Evolutionary conservation across 2,329 filamentous ascomycete genomes (phyloP).

Genomic region (Cordyceps cicadae): DNA sequence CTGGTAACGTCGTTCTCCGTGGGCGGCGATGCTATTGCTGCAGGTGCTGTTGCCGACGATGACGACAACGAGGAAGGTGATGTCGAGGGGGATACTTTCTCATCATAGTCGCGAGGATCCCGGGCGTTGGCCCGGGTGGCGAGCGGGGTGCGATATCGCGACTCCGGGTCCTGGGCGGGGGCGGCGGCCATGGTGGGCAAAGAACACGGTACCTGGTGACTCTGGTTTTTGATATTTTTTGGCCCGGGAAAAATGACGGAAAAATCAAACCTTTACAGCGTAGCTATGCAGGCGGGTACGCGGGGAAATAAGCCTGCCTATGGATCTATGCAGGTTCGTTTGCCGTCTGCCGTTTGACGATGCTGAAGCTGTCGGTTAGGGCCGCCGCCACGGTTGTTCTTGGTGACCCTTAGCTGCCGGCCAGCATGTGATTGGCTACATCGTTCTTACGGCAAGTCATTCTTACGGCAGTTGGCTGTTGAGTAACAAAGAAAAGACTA

Average conservation of each 20-base stretch:
- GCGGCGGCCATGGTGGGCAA: neutral
- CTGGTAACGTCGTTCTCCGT: neutral
- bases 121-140: neutral
- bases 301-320: neutral
- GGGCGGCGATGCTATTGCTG: neutral
- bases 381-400: neutral
- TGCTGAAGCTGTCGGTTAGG: conserved; percentile 1
- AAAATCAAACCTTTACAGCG: neutral
- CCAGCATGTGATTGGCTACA: neutral
- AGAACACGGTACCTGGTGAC: too few species aligned
- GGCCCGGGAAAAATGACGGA: too few species aligned
- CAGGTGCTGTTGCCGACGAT: neutral
- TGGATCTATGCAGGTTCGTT: conserved; percentile 8
- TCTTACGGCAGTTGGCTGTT: neutral
- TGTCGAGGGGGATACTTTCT: neutral
- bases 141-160: neutral
- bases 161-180: neutral
- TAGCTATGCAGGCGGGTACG: neutral
- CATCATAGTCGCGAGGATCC: neutral
- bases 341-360: conserved; percentile 3
- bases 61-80: neutral
- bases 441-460: conserved; percentile 5
- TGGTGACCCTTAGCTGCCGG: neutral
- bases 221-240: neutral
- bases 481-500: too few species aligned